Evolutionary conservation across 1,284 basidiomycete species (phyloP), one percentile per base, ranked within the genome.

Genomic region (Omphalotus olearius): DNA sequence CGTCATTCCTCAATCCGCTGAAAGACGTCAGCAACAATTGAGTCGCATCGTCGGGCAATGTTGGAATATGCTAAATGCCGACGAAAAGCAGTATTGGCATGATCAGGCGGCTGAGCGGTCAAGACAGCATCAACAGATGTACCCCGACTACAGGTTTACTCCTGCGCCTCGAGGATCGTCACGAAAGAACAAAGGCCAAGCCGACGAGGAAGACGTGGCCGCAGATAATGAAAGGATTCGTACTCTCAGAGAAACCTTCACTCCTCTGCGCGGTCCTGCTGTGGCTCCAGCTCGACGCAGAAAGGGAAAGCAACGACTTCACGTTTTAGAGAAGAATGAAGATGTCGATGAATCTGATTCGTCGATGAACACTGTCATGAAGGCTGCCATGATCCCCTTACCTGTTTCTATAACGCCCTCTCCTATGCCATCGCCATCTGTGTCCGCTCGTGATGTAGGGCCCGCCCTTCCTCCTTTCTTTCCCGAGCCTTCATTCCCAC

Each of bases 21-120:
- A 79, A 58, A 69, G 64, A 47, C 75, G 74, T 20, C 78, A 79
- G 61, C 79, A 88, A 64, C 79, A 82, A 46, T 67, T 84, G 54
- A 83, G 80, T 60, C 68, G 72, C 47, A 66, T 82, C 55, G 75
- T 71, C n/a, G 81, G 77, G 2, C 64, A 76, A 59, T 70, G 69
- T 55, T 85, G 81, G 83, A 74, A 75, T 43, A 59, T 69, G 57
- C 62, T 82, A 45, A 45, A 66, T 5, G 56, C 61, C 0, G 66
- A 65, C 16, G 70, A 79, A 57, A 76, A 75, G 64, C 60, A 59
- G 25, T 50, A 60, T 17, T 85, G 80, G 78, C 66, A 71, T 55
- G 59, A 61, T 10, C 62, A 67, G 59, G 79, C 79, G 2, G 67
- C 66, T 5, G 60, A 66, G 41, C 65, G 64, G 13, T 62, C 68